A percentile compares a stretch with the other conserved stretches of the same genome.
Evolutionary conservation across 169 alveolate genomes (phyloP).

Genomic region (Plasmodium vivax): DNA sequence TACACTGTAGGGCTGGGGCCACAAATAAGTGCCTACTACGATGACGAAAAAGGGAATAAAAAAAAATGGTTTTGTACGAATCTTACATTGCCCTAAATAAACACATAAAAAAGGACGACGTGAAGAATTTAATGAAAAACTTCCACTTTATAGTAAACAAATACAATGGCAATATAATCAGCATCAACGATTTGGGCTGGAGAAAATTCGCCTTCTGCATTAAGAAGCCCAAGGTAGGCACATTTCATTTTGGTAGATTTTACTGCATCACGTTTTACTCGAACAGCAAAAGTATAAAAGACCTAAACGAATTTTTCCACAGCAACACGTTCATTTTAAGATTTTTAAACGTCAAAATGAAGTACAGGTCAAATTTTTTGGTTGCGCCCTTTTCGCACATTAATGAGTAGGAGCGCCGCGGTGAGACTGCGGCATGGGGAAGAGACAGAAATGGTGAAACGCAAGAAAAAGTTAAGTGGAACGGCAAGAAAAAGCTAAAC

Average conservation of each 20-base stretch:
- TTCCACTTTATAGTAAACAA: constrained; percentile 62
- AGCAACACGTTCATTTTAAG: constrained; percentile 82
- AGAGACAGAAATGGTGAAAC: not conserved
- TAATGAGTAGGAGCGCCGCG: constrained; percentile 61
- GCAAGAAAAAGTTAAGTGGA: not conserved
- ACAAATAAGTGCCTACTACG: not conserved
- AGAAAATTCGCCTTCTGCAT: constrained; percentile 77
- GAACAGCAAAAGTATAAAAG: constrained; percentile 81
- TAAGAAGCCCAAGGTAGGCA: constrained; percentile 84
- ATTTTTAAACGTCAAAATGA: constrained; percentile 82
- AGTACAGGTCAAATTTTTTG: constrained; percentile 83
- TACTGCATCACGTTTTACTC: constrained; percentile 85
- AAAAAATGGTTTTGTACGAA: constrained; percentile 70
- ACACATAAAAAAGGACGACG: constrained; percentile 72
- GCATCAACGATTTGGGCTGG: constrained; percentile 75
- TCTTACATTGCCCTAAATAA: constrained; percentile 64
- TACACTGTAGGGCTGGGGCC: not conserved
- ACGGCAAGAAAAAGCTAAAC: not conserved
- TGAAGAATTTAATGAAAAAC: constrained; percentile 73
- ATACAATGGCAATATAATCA: constrained; percentile 70
- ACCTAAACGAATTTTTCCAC: constrained; percentile 81
- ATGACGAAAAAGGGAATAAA: not conserved
- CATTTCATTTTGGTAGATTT: constrained; percentile 86
- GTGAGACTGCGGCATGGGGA: not conserved
- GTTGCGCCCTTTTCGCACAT: constrained; percentile 84